phyloP scores from a whole-genome alignment of 495 filamentous ascomycete species.

The Xylaria grammica region DNA sequence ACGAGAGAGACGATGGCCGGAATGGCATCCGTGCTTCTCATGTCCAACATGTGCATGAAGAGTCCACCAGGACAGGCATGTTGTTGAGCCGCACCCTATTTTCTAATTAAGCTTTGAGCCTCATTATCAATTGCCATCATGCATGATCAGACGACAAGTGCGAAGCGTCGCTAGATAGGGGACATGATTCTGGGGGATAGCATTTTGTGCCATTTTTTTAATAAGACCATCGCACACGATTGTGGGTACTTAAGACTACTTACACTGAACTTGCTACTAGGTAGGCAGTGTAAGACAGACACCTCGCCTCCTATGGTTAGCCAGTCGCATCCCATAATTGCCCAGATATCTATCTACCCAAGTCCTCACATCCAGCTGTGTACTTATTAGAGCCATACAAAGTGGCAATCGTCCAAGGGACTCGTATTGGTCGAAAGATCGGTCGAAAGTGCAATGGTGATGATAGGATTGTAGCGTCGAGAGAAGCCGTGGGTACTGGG shows the following conservation, averaged over 20 bases:
- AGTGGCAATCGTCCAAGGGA: too few species aligned
- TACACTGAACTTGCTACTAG: too few species aligned
- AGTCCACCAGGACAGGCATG: constrained; percentile 11
- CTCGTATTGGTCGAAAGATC: too few species aligned
- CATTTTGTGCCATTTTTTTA: not conserved
- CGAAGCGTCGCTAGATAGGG: constrained; percentile 7
- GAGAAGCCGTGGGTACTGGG: too few species aligned
- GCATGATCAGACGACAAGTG: constrained; percentile 9
- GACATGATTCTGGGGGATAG: not conserved
- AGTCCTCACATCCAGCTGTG: not conserved
- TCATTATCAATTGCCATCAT: constrained; percentile 3
- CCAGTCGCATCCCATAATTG: not conserved
- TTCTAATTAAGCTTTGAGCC: constrained; percentile 15
- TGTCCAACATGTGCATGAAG: constrained; percentile 17
- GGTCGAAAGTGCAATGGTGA: not conserved
- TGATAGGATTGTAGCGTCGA: constrained; percentile 1
- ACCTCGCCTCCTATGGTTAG: not conserved
- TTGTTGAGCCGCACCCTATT: constrained; percentile 18
- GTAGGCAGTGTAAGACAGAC: not conserved
- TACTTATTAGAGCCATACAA: not conserved
- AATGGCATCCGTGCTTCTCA: constrained; percentile 21
- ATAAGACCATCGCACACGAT: not conserved
- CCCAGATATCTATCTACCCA: not conserved
- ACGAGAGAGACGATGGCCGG: constrained; percentile 1
- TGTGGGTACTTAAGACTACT: not conserved